These are phyloP conservation scores for Dothistroma pini DNA, from an alignment of 2,329 filamentous ascomycete species.

Conservation along the genomic window DNA sequence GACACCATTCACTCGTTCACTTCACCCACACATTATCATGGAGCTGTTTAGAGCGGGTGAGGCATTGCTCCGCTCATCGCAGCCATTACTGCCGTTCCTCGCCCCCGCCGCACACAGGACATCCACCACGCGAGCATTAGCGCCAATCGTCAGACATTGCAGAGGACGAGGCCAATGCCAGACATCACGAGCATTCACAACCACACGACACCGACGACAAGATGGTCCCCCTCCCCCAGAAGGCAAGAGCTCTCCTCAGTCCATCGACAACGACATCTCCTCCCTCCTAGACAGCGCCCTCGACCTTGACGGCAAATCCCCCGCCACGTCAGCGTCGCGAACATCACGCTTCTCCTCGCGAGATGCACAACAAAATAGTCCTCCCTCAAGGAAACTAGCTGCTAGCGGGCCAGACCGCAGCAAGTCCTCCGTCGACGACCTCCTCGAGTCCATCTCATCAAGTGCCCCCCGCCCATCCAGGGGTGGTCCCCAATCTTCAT, in stretches of 20 bases:
- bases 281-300: slow-evolving; percentile 31
- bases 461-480: neutral
- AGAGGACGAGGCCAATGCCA: slow-evolving; percentile 13
- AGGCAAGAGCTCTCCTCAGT: slow-evolving; percentile 17
- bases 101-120: slow-evolving; percentile 18
- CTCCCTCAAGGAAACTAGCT: slow-evolving; percentile 9
- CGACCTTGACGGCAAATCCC: slow-evolving; percentile 29
- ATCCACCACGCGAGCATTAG: slow-evolving; percentile 7
- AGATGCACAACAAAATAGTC: slow-evolving; percentile 24
- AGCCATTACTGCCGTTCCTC: slow-evolving; percentile 24
- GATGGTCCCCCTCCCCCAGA: slow-evolving; percentile 11
- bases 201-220: slow-evolving; percentile 14
- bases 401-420: slow-evolving; percentile 9
- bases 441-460: slow-evolving; percentile 10
- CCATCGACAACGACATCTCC: slow-evolving; percentile 22
- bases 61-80: slow-evolving; percentile 30
- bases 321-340: slow-evolving; percentile 23
- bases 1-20: slow-evolving; percentile 1
- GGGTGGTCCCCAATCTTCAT: neutral
- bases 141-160: slow-evolving; percentile 15
- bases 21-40: slow-evolving; percentile 22
- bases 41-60: slow-evolving; percentile 31
- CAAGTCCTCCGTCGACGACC: slow-evolving; percentile 18
- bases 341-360: slow-evolving; percentile 30
- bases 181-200: slow-evolving; percentile 23